phyloP scores from a whole-genome alignment of 768 basidiomycete species.

The Candolleomyces efflorescens region DNA sequence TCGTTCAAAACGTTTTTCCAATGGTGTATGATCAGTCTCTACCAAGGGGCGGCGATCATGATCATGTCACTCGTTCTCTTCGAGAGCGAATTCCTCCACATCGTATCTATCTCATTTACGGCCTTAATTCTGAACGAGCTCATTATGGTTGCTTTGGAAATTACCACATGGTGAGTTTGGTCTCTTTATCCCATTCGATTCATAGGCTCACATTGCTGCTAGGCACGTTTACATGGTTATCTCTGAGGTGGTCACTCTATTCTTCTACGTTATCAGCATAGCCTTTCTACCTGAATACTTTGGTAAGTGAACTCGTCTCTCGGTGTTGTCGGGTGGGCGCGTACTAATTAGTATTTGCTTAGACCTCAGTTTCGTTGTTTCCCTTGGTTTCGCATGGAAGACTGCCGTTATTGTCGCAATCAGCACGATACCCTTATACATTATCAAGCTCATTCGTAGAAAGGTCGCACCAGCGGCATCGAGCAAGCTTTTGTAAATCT shows the following conservation, averaged over 20 bases:
- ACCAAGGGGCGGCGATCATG: conserved; percentile 98
- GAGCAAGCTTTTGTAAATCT: conserved; percentile 72
- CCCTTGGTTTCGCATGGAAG: conserved; percentile 88
- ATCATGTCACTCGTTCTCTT: conserved; percentile 94
- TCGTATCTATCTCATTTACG: conserved; percentile 97
- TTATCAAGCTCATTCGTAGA: conserved; percentile 84
- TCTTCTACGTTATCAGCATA: conserved; percentile 88
- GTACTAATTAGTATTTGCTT: conserved; percentile 4
- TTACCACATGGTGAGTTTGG: conserved; percentile 81
- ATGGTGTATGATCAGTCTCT: conserved; percentile 96
- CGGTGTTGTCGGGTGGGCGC: neutral
- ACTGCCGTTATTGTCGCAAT: conserved; percentile 93
- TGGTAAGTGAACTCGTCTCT: conserved; percentile 50
- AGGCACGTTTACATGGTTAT: conserved; percentile 97
- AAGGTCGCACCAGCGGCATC: conserved; percentile 89
- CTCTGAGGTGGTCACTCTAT: conserved; percentile 83
- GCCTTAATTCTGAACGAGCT: conserved; percentile 94
- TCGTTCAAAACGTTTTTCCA: conserved; percentile 99
- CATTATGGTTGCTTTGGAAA: conserved; percentile 98
- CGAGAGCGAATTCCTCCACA: conserved; percentile 96
- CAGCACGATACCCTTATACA: conserved; percentile 87
- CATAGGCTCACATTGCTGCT: neutral
- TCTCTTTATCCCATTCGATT: neutral
- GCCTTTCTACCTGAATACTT: conserved; percentile 96
- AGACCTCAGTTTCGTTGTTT: conserved; percentile 94